Conservation (phyloP, 257 asterid species). For the Gentiana straminea region DNA sequence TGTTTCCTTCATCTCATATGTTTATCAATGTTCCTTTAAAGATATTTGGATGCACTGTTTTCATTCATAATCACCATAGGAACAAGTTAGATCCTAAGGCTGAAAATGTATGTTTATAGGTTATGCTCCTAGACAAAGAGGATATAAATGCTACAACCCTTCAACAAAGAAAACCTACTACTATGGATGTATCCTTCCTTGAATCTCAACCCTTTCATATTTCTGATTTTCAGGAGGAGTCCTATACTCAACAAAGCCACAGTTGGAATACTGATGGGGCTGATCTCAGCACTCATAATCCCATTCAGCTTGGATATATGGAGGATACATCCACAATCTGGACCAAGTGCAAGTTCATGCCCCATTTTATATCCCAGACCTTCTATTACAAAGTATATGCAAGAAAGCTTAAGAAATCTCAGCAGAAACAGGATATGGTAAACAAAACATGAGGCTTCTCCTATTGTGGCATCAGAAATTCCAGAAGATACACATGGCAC, state of each 20-base stretch:
- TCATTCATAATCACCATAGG: background rate
- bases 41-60: background rate
- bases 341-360: too few relatives aligned
- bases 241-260: background rate
- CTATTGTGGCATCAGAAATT: background rate
- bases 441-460: background rate
- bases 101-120: conserved; percentile 4
- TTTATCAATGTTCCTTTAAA: background rate
- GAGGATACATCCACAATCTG: too few relatives aligned
- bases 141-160: background rate
- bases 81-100: background rate
- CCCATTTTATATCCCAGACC: too few relatives aligned
- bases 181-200: background rate
- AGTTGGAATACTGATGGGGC: background rate
- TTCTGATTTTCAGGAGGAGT: conserved; percentile 3
- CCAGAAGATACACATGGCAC: background rate
- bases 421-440: too few relatives aligned
- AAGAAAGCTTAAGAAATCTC: too few relatives aligned
- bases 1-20: conserved; percentile 1
- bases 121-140: background rate
- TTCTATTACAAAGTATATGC: too few relatives aligned
- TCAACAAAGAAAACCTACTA: background rate
- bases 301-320: too few relatives aligned
- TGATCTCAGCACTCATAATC: too few relatives aligned
- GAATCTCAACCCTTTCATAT: background rate